phyloP scores from a whole-genome alignment of 2,329 filamentous ascomycete species.

The Nemania sp. region DNA sequence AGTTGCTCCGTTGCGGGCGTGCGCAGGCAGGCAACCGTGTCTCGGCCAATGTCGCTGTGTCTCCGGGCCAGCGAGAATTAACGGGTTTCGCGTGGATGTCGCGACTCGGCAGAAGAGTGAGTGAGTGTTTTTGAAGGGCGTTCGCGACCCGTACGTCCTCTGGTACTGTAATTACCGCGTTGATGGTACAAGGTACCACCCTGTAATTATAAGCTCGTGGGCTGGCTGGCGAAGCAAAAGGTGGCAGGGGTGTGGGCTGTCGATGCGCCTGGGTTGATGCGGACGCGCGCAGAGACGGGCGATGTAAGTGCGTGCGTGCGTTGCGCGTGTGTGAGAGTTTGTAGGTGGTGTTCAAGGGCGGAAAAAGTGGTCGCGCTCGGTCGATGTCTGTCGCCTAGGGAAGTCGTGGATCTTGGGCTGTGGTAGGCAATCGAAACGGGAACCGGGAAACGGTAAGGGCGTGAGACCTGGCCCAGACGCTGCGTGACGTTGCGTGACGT shows the following conservation, averaged over 20 bases:
- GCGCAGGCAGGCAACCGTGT: conserved; percentile 16
- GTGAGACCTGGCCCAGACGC: conserved; percentile 10
- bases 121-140: conserved; percentile 6
- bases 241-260: conserved; percentile 22
- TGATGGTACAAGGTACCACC: conserved; percentile 24
- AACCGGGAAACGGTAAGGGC: conserved; percentile 15
- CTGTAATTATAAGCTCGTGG: conserved; percentile 2
- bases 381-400: conserved; percentile 21
- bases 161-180: conserved; percentile 15
- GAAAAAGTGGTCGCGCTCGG: conserved; percentile 11
- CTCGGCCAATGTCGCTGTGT: conserved; percentile 13
- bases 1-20: too few relatives aligned
- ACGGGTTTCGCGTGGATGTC: conserved; percentile 3
- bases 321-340: too few relatives aligned
- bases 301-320: too few relatives aligned
- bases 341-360: conserved; percentile 18
- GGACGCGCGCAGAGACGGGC: background rate
- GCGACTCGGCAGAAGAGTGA: background rate
- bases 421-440: conserved; percentile 20
- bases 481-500: conserved; percentile 15
- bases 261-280: conserved; percentile 14
- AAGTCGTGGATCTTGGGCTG: too few relatives aligned
- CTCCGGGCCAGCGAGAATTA: too few relatives aligned
- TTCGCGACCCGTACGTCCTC: conserved; percentile 15
- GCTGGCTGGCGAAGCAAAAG: conserved; percentile 5